phyloP scores from a whole-genome alignment of 2,329 filamentous ascomycete species.

The Calonectria hawksworthii region DNA sequence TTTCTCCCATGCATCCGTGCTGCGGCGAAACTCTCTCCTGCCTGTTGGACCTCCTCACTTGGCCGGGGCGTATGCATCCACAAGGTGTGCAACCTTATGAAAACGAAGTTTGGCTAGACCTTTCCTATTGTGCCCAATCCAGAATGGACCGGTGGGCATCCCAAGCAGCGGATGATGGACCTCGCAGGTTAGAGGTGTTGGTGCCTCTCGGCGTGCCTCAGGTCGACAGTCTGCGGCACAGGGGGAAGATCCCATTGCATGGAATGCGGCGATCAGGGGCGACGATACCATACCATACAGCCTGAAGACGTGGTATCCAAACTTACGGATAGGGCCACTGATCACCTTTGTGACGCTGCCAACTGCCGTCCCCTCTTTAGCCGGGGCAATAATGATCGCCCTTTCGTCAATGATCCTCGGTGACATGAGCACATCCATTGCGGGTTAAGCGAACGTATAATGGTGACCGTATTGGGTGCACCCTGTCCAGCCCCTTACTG shows the following conservation, averaged over 20 bases:
- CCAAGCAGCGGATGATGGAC: constrained; percentile 5
- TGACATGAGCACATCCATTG: constrained; percentile 11
- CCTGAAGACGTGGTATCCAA: constrained; percentile 15
- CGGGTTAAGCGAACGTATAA: constrained; percentile 24
- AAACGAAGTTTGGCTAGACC: background rate
- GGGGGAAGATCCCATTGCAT: constrained; percentile 30
- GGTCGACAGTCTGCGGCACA: constrained; percentile 9
- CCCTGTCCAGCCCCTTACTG: constrained; percentile 14
- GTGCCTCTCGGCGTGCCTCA: background rate
- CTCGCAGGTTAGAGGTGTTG: constrained; percentile 10
- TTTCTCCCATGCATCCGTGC: constrained; percentile 25
- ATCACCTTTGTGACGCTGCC: background rate
- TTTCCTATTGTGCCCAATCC: constrained; percentile 15
- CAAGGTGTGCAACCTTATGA: constrained; percentile 17
- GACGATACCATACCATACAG: constrained; percentile 8
- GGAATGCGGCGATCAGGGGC: constrained; percentile 23
- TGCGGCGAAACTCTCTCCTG: constrained; percentile 23
- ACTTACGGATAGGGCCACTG: constrained; percentile 1
- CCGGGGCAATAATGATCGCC: constrained; percentile 18
- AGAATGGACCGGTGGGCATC: constrained; percentile 11
- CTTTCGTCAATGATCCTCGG: constrained; percentile 4
- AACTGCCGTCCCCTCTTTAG: constrained; percentile 20
- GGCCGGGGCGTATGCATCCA: constrained; percentile 15
- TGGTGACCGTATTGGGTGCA: background rate
- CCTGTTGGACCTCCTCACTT: background rate